Conservation (phyloP, 306 rosid genomes). For the Inga leiocalycina region DNA sequence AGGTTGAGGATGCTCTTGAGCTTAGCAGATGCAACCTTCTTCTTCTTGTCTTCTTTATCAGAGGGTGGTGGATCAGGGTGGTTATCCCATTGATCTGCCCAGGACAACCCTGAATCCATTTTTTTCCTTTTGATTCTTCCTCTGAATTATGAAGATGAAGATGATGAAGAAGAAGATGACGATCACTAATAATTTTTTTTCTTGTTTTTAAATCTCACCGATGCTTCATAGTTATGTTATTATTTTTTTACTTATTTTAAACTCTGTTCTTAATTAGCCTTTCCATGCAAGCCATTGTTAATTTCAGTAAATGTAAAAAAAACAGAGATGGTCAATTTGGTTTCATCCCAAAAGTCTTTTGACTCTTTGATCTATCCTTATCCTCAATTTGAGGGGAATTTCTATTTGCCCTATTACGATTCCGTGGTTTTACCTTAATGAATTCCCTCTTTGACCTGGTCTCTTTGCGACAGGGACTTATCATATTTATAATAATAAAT, state of each 20-base stretch:
- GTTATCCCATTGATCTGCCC: constrained; percentile 66
- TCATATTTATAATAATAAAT: no score
- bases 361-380: neutral
- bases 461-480: neutral
- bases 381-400: neutral
- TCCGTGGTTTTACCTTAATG: neutral
- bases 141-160: neutral
- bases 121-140: neutral
- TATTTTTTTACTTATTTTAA: neutral
- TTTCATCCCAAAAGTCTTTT: neutral
- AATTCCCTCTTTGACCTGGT: neutral
- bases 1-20: constrained; percentile 39
- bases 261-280: neutral
- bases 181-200: neutral
- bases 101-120: constrained; percentile 54
- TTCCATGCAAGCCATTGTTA: neutral
- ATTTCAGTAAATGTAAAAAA: neutral
- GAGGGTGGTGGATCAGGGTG: constrained; percentile 46
- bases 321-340: neutral
- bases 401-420: neutral
- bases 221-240: neutral
- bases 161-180: neutral
- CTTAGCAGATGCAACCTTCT: constrained; percentile 36
- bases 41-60: constrained; percentile 43
- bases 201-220: neutral